A percentile compares a stretch with the other conserved stretches of the same genome.
These are phyloP conservation scores for Raffaelea albimanens DNA, from an alignment of 2,329 filamentous ascomycete species.

Conservation along the genomic window DNA sequence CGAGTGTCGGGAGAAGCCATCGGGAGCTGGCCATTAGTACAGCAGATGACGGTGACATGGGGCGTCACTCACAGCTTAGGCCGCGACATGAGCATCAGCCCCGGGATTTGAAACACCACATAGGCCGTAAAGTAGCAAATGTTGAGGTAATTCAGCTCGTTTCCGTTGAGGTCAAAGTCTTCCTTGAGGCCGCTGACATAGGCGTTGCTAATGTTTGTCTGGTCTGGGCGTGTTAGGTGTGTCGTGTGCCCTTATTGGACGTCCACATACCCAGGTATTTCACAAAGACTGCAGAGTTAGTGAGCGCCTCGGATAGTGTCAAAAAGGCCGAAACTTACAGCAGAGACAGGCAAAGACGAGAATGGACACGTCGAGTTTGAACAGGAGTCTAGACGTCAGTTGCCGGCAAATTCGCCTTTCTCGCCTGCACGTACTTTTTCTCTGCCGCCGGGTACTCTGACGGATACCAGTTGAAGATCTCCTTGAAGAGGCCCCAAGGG, in stretches of 20 bases:
- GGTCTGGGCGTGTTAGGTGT: constrained; percentile 13
- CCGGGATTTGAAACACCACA: constrained; percentile 24
- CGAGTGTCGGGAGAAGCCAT: constrained; percentile 20
- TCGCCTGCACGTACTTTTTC: constrained; percentile 14
- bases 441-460: constrained; percentile 20
- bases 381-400: constrained; percentile 16
- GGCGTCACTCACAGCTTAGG: constrained; percentile 18
- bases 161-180: constrained; percentile 26
- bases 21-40: constrained; percentile 16
- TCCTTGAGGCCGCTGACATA: constrained; percentile 30
- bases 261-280: constrained; percentile 19
- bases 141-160: constrained; percentile 30
- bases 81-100: constrained; percentile 21
- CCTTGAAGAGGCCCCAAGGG: constrained; percentile 18
- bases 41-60: no score
- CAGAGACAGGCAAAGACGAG: constrained; percentile 22
- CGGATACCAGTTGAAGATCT: constrained; percentile 26
- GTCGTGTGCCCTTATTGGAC: neutral
- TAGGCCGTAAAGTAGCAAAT: constrained; percentile 29
- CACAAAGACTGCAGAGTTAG: constrained; percentile 19
- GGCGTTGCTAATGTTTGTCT: constrained; percentile 26
- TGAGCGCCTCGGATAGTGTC: neutral
- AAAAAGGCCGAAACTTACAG: constrained; percentile 16
- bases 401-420: neutral
- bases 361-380: constrained; percentile 23